phyloP scores from a whole-genome alignment of 352 stramenopile species.

The Phytophthora sp. region DNA sequence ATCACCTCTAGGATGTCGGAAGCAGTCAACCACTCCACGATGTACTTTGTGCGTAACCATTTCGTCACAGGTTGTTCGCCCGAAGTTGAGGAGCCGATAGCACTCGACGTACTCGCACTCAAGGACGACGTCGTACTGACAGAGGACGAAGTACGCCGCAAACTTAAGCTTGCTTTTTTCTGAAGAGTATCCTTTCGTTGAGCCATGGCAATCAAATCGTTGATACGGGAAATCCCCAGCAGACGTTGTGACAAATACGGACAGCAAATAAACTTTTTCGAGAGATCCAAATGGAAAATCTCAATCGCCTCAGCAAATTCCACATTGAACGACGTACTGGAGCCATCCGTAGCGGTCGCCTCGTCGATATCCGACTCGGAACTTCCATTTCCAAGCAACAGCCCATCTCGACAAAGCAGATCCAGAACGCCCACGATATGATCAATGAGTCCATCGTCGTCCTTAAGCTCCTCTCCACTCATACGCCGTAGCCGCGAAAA shows the following conservation, averaged over 20 bases:
- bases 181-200: constrained; percentile 67
- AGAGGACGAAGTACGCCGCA: constrained; percentile 47
- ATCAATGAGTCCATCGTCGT: constrained; percentile 82
- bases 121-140: constrained; percentile 38
- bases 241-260: constrained; percentile 80
- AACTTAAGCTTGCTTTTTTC: constrained; percentile 66
- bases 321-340: constrained; percentile 34
- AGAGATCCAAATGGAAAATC: constrained; percentile 84
- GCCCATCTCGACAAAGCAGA: constrained; percentile 68
- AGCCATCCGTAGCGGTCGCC: constrained; percentile 22
- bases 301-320: constrained; percentile 81
- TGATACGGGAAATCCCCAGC: constrained; percentile 72
- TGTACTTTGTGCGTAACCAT: constrained; percentile 76
- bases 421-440: constrained; percentile 75
- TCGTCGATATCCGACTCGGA: constrained; percentile 36
- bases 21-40: constrained; percentile 81
- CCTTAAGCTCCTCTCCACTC: constrained; percentile 75
- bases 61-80: constrained; percentile 49
- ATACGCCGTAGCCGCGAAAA: constrained; percentile 74
- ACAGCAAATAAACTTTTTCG: constrained; percentile 88
- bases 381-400: constrained; percentile 52
- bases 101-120: constrained; percentile 34
- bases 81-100: constrained; percentile 31
- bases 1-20: constrained; percentile 87
- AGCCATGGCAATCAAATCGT: constrained; percentile 80